phyloP scores from a whole-genome alignment of 768 basidiomycete genomes.

The Auricularia sp. region DNA sequence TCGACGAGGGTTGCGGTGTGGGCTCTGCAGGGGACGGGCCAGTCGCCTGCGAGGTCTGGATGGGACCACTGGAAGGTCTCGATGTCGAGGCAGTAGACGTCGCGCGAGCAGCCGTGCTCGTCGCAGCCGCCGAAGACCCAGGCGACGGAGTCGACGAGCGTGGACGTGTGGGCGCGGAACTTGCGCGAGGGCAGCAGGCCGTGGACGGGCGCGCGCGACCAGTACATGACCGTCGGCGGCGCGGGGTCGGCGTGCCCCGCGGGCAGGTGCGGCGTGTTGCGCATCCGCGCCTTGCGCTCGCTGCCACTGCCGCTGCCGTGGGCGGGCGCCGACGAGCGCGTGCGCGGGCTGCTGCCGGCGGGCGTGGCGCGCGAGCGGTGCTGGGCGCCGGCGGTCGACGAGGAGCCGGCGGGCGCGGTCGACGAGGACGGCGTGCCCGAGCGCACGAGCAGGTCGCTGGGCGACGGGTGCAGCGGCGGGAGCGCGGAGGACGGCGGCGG shows the following conservation, averaged over 20 bases:
- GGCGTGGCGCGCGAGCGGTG: conserved; percentile 5
- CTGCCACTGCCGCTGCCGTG: neutral
- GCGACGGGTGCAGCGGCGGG: too few relatives aligned
- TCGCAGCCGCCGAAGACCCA: conserved; percentile 92
- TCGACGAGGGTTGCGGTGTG: conserved; percentile 82
- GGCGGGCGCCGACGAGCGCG: neutral
- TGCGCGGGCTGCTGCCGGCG: neutral
- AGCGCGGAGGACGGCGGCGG: neutral
- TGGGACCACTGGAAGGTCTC: conserved; percentile 88
- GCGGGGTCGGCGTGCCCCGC: conserved; percentile 30
- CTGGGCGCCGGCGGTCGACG: conserved; percentile 14
- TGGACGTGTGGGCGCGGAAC: conserved; percentile 77
- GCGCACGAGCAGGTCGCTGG: too few relatives aligned
- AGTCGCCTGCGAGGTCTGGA: conserved; percentile 65
- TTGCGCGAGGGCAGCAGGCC: conserved; percentile 55
- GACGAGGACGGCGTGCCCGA: too few relatives aligned
- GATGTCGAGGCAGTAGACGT: conserved; percentile 78
- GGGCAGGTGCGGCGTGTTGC: conserved; percentile 14
- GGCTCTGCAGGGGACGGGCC: conserved; percentile 75
- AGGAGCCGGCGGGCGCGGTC: too few relatives aligned
- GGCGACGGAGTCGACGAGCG: conserved; percentile 68
- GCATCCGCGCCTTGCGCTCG: neutral
- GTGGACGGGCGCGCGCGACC: conserved; percentile 75
- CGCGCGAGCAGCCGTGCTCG: conserved; percentile 60
- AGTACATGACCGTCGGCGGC: conserved; percentile 73